Evolutionary conservation across 345 rosid genomes (phyloP).

Genomic region (Eucalyptus albens): DNA sequence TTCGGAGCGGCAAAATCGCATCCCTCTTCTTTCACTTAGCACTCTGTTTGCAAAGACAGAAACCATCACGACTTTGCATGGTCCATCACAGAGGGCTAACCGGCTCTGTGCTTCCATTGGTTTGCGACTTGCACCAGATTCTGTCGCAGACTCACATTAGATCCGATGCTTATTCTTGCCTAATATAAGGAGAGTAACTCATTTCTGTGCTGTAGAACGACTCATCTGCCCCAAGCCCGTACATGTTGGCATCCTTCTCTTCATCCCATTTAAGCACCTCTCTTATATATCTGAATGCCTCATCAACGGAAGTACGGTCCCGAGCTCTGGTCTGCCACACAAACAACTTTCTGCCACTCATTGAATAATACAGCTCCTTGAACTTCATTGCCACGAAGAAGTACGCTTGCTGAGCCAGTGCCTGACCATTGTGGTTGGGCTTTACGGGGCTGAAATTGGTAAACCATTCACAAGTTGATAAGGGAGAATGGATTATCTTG

Average conservation of each 20-base stretch:
- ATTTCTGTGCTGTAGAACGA: constrained; percentile 38
- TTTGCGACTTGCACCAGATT: neutral
- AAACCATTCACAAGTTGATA: constrained; percentile 49
- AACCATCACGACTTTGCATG: neutral
- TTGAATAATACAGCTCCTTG: constrained; percentile 32
- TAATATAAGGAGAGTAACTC: constrained; percentile 27
- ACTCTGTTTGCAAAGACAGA: neutral
- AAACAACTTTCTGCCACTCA: constrained; percentile 30
- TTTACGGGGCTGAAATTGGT: constrained; percentile 31
- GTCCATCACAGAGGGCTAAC: neutral
- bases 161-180: constrained; percentile 9
- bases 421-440: constrained; percentile 20
- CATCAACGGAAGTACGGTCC: constrained; percentile 23
- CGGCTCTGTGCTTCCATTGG: neutral
- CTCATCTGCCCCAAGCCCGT: constrained; percentile 20
- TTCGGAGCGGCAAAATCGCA: neutral
- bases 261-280: constrained; percentile 64
- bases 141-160: neutral
- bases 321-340: constrained; percentile 29
- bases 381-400: constrained; percentile 41
- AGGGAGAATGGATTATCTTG: constrained; percentile 22
- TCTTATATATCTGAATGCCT: constrained; percentile 38
- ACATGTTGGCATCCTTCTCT: constrained; percentile 24
- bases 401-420: constrained; percentile 46
- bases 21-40: neutral